phyloP scores from a whole-genome alignment of 192 early-diverging fungal genomes.

The Coemansia sp. region DNA sequence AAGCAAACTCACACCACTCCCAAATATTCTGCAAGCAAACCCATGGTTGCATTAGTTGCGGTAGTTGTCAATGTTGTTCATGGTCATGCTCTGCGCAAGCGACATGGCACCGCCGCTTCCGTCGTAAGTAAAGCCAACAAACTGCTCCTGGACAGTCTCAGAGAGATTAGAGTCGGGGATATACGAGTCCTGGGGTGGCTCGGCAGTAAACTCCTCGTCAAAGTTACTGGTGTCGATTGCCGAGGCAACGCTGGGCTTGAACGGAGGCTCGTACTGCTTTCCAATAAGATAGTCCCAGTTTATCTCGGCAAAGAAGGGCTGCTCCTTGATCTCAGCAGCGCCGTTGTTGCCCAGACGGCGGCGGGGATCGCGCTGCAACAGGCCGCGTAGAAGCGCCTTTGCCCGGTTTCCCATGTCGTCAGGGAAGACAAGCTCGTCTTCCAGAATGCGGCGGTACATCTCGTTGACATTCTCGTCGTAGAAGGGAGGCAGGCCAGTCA shows the following conservation, averaged over 20 bases:
- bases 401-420: constrained; percentile 69
- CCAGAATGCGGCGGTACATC: constrained; percentile 92
- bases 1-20: too few relatives aligned
- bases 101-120: constrained; percentile 72
- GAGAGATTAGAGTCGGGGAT: constrained; percentile 80
- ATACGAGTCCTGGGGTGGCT: constrained; percentile 85
- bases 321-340: constrained; percentile 90
- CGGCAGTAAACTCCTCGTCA: constrained; percentile 97
- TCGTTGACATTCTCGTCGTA: constrained; percentile 94
- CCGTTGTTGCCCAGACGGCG: constrained; percentile 84
- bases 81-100: constrained; percentile 58
- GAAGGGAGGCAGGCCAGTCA: constrained; percentile 87
- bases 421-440: constrained; percentile 86
- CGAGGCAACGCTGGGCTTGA: constrained; percentile 87
- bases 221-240: constrained; percentile 96
- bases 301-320: constrained; percentile 88
- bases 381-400: constrained; percentile 63
- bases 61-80: constrained; percentile 50
- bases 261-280: constrained; percentile 90
- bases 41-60: constrained; percentile 20
- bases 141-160: constrained; percentile 90
- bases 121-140: constrained; percentile 91
- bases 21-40: not conserved
- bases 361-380: constrained; percentile 79
- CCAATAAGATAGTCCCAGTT: constrained; percentile 88